phyloP scores from a whole-genome alignment of 164 flowering plant genomes.

The Platanus orientalis region DNA sequence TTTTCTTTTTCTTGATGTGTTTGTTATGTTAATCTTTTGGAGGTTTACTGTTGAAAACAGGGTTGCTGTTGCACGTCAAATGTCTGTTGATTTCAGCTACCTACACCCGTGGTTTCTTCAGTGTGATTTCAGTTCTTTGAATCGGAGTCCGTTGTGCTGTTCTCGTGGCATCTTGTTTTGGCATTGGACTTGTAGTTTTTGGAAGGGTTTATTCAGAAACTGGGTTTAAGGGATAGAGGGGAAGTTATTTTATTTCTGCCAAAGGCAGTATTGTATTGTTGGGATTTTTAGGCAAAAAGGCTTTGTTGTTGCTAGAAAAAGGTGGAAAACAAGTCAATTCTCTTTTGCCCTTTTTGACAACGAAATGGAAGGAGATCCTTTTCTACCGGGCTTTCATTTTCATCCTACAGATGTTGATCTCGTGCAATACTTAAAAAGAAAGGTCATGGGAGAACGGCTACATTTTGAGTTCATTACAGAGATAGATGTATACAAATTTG shows the following conservation, averaged over 20 bases:
- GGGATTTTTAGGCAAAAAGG: not conserved
- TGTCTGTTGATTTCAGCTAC: slow-evolving; percentile 53
- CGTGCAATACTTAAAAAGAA: slow-evolving; percentile 67
- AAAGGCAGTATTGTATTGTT: not conserved
- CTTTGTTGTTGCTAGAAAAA: not conserved
- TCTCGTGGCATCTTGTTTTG: slow-evolving; percentile 38
- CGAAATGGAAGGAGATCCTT: slow-evolving; percentile 33
- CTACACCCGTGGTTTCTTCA: slow-evolving; percentile 22
- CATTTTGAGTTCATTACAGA: slow-evolving; percentile 44
- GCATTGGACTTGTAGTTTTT: slow-evolving; percentile 59
- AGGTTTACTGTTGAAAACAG: slow-evolving; percentile 33
- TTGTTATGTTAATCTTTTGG: not conserved
- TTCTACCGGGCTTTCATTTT: slow-evolving; percentile 86
- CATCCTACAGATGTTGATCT: slow-evolving; percentile 85
- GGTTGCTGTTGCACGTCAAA: slow-evolving; percentile 42
- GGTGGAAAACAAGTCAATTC: not conserved
- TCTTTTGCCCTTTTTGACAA: not conserved
- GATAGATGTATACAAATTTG: slow-evolving; percentile 58
- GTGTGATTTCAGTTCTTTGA: slow-evolving; percentile 39
- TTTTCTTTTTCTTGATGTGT: not conserved
- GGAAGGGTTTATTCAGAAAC: not conserved
- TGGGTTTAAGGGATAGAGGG: not conserved
- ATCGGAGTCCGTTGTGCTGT: slow-evolving; percentile 58
- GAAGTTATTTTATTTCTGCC: not conserved
- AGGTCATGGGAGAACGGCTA: slow-evolving; percentile 46